Percentiles rank a stretch among this genome's conserved stretches.
These are phyloP conservation scores for Xylaria acuta DNA, from an alignment of 495 filamentous ascomycete species.

Conservation along the genomic window DNA sequence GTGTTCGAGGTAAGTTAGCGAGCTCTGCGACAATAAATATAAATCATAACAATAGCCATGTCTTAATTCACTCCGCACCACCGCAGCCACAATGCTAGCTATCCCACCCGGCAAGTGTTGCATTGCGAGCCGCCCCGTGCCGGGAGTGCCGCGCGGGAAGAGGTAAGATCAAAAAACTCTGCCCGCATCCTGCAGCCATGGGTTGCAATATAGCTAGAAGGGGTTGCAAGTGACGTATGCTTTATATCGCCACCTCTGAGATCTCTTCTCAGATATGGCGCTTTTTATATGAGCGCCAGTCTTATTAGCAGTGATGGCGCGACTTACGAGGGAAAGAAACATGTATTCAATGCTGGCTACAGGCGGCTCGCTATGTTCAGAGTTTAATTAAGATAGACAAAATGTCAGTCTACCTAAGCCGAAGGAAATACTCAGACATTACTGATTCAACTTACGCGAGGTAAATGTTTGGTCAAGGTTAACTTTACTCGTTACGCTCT, in stretches of 20 bases:
- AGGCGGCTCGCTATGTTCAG: background rate
- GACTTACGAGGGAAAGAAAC: background rate
- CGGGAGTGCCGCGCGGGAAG: background rate
- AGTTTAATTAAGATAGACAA: background rate
- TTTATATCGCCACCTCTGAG: background rate
- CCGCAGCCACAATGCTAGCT: background rate
- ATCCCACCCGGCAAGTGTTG: background rate
- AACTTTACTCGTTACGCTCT: background rate
- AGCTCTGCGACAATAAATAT: background rate
- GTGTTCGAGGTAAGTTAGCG: background rate
- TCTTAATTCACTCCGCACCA: background rate
- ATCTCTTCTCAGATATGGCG: background rate
- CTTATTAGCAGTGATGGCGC: background rate
- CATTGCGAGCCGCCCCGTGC: slow-evolving; percentile 7
- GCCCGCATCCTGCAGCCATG: slow-evolving; percentile 12
- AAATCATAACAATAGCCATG: background rate
- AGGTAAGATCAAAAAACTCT: background rate
- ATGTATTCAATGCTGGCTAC: background rate
- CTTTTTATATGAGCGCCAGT: background rate
- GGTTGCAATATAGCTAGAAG: background rate
- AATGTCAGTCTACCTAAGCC: background rate
- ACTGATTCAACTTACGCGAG: background rate
- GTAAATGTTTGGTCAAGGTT: background rate
- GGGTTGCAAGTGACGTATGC: background rate
- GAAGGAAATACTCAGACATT: background rate